These are phyloP conservation scores for Mucor indicus DNA, from an alignment of 371 early-diverging fungal genomes.

Conservation along the genomic window DNA sequence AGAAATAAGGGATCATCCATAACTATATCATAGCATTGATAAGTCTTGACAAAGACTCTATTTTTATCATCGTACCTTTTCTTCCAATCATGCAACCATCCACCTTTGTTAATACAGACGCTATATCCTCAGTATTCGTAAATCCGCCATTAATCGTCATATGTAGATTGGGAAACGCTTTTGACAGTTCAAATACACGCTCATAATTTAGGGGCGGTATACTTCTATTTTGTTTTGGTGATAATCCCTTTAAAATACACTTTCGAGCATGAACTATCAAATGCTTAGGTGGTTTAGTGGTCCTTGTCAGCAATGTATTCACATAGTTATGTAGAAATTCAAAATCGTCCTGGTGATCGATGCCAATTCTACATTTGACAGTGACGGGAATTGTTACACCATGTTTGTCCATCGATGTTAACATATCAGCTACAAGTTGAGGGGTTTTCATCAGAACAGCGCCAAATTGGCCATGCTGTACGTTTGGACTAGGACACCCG, in stretches of 20 bases:
- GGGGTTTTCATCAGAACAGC: constrained; percentile 78
- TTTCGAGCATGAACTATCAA: constrained; percentile 88
- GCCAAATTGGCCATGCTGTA: constrained; percentile 68
- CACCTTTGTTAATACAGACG: constrained; percentile 38
- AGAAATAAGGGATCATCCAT: constrained; percentile 39
- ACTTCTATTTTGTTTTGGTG: constrained; percentile 82
- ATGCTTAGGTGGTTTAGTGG: constrained; percentile 36
- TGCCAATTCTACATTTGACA: constrained; percentile 76
- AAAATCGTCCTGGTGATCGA: constrained; percentile 67
- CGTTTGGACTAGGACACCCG: constrained; percentile 76
- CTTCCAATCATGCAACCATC: constrained; percentile 83
- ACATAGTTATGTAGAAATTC: constrained; percentile 64
- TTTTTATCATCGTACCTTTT: constrained; percentile 41
- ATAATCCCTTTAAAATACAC: constrained; percentile 79
- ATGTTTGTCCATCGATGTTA: constrained; percentile 51
- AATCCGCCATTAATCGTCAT: constrained; percentile 87
- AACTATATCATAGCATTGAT: too few species aligned
- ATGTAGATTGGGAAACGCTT: constrained; percentile 59
- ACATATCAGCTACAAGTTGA: constrained; percentile 53
- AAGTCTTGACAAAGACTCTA: too few species aligned
- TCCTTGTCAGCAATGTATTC: constrained; percentile 32
- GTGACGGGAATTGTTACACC: constrained; percentile 57
- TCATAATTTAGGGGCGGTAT: constrained; percentile 80
- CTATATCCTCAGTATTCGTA: constrained; percentile 39
- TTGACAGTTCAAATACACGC: constrained; percentile 66